Conservation (phyloP, 208 protist species). For the Trichomonas gallinae region DNA sequence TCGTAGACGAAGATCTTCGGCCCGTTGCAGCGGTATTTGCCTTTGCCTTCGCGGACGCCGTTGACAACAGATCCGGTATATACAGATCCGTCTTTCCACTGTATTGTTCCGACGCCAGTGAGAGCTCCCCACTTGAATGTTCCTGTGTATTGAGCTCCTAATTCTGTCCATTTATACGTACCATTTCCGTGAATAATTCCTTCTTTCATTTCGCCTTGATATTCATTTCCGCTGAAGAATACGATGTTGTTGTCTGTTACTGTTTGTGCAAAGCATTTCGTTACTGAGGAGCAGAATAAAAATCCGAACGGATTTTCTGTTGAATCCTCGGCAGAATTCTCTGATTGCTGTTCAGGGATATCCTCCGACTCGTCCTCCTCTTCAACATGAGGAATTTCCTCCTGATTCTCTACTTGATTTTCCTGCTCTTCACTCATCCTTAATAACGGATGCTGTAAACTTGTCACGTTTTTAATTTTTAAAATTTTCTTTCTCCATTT, state of each 20-base stretch:
- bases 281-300: not conserved
- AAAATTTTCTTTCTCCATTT: too few species aligned
- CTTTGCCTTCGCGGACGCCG: not conserved
- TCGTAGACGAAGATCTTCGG: not conserved
- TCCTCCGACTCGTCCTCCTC: not conserved
- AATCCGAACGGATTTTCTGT: constrained; percentile 13
- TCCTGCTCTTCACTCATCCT: not conserved
- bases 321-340: not conserved
- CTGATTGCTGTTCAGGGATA: not conserved
- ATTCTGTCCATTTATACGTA: not conserved
- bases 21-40: not conserved
- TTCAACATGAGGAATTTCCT: not conserved
- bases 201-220: constrained; percentile 14
- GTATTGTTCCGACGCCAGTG: not conserved
- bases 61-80: constrained; percentile 7
- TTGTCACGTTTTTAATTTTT: too few species aligned
- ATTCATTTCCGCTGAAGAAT: constrained; percentile 22
- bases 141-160: not conserved
- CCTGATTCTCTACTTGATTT: not conserved
- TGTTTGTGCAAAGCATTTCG: not conserved
- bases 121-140: constrained; percentile 15
- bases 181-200: constrained; percentile 15
- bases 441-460: not conserved
- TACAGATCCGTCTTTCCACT: constrained; percentile 8
- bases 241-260: not conserved